A percentile compares a stretch with the other conserved stretches of the same genome.
phyloP scores from a whole-genome alignment of 345 rosid species.

The Rhodamnia rubescens region DNA sequence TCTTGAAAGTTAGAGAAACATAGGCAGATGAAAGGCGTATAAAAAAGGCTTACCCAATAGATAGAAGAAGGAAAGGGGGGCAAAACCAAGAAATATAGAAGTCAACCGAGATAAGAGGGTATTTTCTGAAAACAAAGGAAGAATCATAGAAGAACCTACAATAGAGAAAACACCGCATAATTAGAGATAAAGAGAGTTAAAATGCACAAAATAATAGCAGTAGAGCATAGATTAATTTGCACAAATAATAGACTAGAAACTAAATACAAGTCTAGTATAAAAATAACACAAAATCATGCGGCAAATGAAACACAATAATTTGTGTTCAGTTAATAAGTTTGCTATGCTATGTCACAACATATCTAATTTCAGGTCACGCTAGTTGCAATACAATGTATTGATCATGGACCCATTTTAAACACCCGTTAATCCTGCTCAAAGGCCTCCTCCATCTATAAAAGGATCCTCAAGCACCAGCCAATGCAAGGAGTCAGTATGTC shows the following conservation, averaged over 20 bases:
- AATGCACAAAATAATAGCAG: not conserved
- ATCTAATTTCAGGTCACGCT: not conserved
- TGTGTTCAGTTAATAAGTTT: not conserved
- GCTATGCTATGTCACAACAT: not conserved
- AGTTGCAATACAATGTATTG: not conserved
- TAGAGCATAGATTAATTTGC: not conserved
- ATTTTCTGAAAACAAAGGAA: constrained; percentile 70
- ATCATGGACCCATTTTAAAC: not conserved
- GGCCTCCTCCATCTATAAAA: not conserved
- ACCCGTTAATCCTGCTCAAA: not conserved
- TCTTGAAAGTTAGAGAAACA: not conserved
- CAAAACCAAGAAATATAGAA: constrained; percentile 86
- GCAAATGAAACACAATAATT: no score
- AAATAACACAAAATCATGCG: no score
- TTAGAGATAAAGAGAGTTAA: not conserved
- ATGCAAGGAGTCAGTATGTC: not conserved
- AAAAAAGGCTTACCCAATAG: constrained; percentile 58
- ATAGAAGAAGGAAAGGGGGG: constrained; percentile 78
- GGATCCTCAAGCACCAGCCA: not conserved
- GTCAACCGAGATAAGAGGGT: constrained; percentile 63
- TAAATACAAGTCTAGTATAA: no score
- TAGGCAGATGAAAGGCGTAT: not conserved
- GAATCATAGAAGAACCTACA: constrained; percentile 68
- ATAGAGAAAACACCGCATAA: constrained; percentile 4
- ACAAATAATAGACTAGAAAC: no score